Evolutionary conservation across 164 flowering plant genomes (phyloP), one percentile per base, ranked within the genome.

Genomic region (grape (Vitis vinifera)): DNA sequence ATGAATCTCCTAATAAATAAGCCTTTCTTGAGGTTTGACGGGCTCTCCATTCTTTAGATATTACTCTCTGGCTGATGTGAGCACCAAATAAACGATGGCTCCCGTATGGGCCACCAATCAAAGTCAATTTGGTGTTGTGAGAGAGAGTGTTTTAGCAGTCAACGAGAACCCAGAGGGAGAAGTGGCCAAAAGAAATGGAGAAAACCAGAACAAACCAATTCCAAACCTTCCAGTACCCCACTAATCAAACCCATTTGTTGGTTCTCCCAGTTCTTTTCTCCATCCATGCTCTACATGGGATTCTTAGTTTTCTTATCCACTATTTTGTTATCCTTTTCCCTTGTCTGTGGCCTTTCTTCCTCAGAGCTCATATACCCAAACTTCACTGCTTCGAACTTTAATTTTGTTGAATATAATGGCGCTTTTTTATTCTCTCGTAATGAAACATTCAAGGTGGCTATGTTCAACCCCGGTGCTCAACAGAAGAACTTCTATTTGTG

Each of bases 371-470:
- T 87, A 30, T 69, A 75, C 66, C 97, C 96, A 7, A 86, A 86
- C 79, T 90, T 89, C 87, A 84, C 86, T 0, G 89, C 91, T 51
- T 83, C 94, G 10, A 51, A 84, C 75, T 13, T 82, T 69, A 70
- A 68, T 50, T 87, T 81, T 73, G 49, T 88, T 53, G 91, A 87
- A 71, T 65, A 73, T 55, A 1, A 37, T 29, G 97, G 97, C 15
- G 74, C 82, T 44, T 94, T 94, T 81, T 68, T 94, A 65, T 59
- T 59, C 44, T 94, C 97, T 23, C 82, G 62, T 1, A 88, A 87
- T 71, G 78, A 77, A 62, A 87, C 84, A 4, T 94, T 81, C 76
- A 80, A 67, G 44, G 92, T 91, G n/a, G 77, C 90, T 51, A 82
- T 94, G 53, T 71, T 70, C 79, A 88, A 84, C 67, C 93, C 96